A percentile compares a stretch with the other conserved stretches of the same genome.
Conservation (phyloP, 805 yeast species). For the Blastobotrys muscicola region DNA sequence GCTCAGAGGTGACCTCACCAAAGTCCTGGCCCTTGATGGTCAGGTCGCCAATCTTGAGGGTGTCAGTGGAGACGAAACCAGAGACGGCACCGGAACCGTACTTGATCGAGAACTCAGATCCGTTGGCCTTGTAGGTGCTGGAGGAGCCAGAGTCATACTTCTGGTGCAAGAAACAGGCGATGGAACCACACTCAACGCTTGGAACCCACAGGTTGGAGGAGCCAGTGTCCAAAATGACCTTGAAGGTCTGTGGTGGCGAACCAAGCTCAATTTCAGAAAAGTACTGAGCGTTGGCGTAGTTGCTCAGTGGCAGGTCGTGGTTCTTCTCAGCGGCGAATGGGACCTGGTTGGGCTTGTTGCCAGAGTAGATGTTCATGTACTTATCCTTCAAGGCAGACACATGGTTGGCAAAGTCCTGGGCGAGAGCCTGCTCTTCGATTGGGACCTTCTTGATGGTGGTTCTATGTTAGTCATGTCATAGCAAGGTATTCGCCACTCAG, state of each 20-base stretch:
- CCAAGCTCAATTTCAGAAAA: constrained; percentile 86
- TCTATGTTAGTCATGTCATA: constrained; percentile 35
- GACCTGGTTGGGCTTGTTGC: constrained; percentile 17
- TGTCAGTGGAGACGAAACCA: constrained; percentile 86
- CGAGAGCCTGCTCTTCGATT: constrained; percentile 39
- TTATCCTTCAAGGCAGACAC: constrained; percentile 51
- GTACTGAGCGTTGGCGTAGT: constrained; percentile 94
- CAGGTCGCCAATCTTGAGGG: constrained; percentile 73
- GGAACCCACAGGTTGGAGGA: constrained; percentile 98
- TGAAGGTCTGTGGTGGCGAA: constrained; percentile 87
- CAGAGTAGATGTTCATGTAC: constrained; percentile 33
- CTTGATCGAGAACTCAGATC: constrained; percentile 72
- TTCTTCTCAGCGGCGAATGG: constrained; percentile 31
- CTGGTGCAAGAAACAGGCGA: constrained; percentile 90
- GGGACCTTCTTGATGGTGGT: constrained; percentile 54
- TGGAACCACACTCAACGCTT: constrained; percentile 73
- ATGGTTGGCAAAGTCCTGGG: constrained; percentile 28
- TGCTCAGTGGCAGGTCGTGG: constrained; percentile 78
- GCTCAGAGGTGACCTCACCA: constrained; percentile 96
- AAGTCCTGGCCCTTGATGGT: constrained; percentile 82
- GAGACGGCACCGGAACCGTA: constrained; percentile 92
- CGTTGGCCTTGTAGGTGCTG: constrained; percentile 79
- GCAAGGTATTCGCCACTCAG: too few relatives aligned
- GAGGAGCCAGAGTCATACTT: constrained; percentile 82
- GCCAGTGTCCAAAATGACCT: constrained; percentile 93